Base-by-base conservation (phyloP, 441 rosid species). In the Corymbia calophylla region DNA sequence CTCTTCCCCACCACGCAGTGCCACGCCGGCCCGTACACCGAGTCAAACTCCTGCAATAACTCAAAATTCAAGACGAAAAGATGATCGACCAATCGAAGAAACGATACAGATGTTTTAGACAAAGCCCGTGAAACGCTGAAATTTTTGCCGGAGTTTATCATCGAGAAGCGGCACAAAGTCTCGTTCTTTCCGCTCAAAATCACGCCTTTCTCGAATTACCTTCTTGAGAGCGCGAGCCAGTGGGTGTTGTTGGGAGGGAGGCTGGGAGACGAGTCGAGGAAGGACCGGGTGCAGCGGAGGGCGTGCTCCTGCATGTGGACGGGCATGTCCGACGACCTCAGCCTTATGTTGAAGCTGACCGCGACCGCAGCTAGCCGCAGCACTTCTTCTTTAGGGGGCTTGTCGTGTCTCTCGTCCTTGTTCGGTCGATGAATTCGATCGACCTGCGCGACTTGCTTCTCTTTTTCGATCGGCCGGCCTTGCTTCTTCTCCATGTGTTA, bases 261-360 rank as follows among this genome's bases (percentile, higher is more conserved):
- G 51, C 13, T 13, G 51, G 84, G 51, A 23, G 84, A 23, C 7
- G 84, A 77, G 84, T 77, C 84, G 84, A 77, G n/a, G 66, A 92
- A 87, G 18, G 93, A 93, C 87, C 91, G 87, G 68, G 91, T 70
- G 39, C 58, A 86, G 27, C 91, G 92, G 29, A 93, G 66, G 51
- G 94, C 93, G 53, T 64, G 92, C 64, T 90, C 93, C 56, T 92
- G 93, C 93, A 92, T 93, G 84, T 23, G 70, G 49, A 64, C 88
- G 29, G 93, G 91, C 93, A 93, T 92, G 89, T 93, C 93, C 7
- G 91, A 90, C 32, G 94, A 92, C 51, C 89, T 89, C 89, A 92
- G 86, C 86, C 93, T 89, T 47, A 89, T 92, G 89, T 91, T 88
- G 87, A 89, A 88, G 90, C 90, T 91, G 90, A 93, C 66, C 18